Percentiles rank a stretch among this genome's conserved stretches.
phyloP scores from a whole-genome alignment of 2,329 filamentous ascomycete species.

The Akanthomyces lecanii region DNA sequence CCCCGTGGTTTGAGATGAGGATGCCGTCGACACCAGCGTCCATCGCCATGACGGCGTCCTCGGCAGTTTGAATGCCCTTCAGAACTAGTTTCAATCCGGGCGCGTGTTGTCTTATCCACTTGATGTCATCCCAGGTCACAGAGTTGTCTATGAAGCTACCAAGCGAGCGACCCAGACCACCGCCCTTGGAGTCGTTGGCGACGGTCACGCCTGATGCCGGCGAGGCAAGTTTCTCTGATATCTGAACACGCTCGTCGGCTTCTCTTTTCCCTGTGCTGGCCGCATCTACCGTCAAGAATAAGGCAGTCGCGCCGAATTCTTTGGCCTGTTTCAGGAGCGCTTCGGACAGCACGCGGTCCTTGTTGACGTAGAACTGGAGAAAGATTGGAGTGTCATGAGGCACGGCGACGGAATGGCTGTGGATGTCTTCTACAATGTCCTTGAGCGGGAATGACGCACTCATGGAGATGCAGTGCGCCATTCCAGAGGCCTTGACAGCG shows the following conservation, averaged over 20 bases:
- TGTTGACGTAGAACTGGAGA: constrained; percentile 61
- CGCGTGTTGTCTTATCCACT: constrained; percentile 50
- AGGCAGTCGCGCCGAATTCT: constrained; percentile 43
- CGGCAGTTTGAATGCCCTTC: constrained; percentile 66
- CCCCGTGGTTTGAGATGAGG: constrained; percentile 67
- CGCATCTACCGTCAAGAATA: constrained; percentile 57
- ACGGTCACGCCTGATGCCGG: constrained; percentile 48
- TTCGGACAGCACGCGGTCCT: constrained; percentile 48
- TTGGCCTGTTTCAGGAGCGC: constrained; percentile 44
- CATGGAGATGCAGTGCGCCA: constrained; percentile 59
- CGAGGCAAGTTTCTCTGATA: constrained; percentile 42
- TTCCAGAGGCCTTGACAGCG: constrained; percentile 46
- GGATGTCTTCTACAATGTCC: constrained; percentile 41
- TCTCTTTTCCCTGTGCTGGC: constrained; percentile 54
- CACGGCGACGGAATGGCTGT: constrained; percentile 4
- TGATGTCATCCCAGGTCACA: constrained; percentile 64
- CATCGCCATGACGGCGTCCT: constrained; percentile 58
- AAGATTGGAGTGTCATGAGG: constrained; percentile 35
- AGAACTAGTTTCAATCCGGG: constrained; percentile 55
- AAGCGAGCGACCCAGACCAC: constrained; percentile 52
- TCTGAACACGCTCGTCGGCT: constrained; percentile 42
- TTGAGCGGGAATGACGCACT: constrained; percentile 55
- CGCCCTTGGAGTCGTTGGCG: constrained; percentile 50
- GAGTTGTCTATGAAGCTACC: constrained; percentile 54
- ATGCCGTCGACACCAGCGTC: constrained; percentile 62